Percentiles rank a stretch among this genome's conserved stretches.
phyloP scores from a whole-genome alignment of 2,329 filamentous ascomycete genomes.

The Lasiodiplodia sp. region DNA sequence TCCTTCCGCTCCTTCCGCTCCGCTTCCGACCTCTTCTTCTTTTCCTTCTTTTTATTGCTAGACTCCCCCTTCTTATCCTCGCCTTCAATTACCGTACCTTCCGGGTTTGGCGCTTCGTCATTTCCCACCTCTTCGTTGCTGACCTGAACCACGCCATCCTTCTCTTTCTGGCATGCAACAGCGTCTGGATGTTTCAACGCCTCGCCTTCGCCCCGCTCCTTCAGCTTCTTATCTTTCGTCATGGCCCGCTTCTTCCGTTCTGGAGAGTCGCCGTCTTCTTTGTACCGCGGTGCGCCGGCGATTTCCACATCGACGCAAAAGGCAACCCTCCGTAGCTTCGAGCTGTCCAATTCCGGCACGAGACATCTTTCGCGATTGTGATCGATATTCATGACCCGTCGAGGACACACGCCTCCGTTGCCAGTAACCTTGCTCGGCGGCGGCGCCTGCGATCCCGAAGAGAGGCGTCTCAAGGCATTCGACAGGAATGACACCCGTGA shows the following conservation, averaged over 20 bases:
- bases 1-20: conserved; percentile 93
- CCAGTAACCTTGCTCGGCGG: conserved; percentile 47
- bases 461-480: conserved; percentile 81
- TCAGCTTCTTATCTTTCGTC: conserved; percentile 61
- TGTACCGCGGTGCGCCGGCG: conserved; percentile 82
- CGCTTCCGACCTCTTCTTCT: conserved; percentile 94
- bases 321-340: conserved; percentile 84
- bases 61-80: conserved; percentile 44
- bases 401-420: conserved; percentile 76
- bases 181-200: conserved; percentile 72
- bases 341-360: conserved; percentile 78
- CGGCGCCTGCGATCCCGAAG: conserved; percentile 57
- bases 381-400: conserved; percentile 86
- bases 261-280: conserved; percentile 62
- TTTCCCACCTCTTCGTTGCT: conserved; percentile 49
- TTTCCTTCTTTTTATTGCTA: conserved; percentile 80
- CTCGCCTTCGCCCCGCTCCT: conserved; percentile 76
- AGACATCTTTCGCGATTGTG: conserved; percentile 78
- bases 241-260: conserved; percentile 55
- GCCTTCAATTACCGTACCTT: conserved; percentile 42
- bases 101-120: conserved; percentile 51
- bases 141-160: conserved; percentile 48
- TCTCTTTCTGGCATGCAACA: conserved; percentile 64
- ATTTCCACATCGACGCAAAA: conserved; percentile 99
- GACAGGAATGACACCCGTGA: conserved; percentile 78